Conservation (phyloP, 805 yeast species). For the Saitoella complicata region DNA sequence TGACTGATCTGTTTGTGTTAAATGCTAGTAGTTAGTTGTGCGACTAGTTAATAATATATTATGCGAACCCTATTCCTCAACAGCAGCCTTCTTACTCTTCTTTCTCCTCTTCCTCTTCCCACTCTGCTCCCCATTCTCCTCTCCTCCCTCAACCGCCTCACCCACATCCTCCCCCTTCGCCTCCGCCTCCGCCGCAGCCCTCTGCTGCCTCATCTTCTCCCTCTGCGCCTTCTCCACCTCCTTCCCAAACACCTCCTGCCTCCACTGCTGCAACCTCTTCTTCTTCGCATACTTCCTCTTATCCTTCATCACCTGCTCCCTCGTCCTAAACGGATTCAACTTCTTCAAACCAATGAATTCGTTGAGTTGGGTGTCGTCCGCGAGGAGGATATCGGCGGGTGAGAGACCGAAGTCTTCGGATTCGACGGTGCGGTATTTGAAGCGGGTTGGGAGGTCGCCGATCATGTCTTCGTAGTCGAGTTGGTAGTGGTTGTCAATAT, state of each 20-base stretch:
- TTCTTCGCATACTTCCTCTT: slow-evolving; percentile 70
- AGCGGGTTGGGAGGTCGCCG: slow-evolving; percentile 21
- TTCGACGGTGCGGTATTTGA: slow-evolving; percentile 84
- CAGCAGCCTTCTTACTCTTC: no score
- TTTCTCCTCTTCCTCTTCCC: no score
- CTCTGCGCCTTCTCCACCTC: slow-evolving; percentile 28
- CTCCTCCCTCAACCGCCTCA: no score
- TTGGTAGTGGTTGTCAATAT: slow-evolving; percentile 59
- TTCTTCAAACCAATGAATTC: slow-evolving; percentile 77
- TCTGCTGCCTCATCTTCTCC: slow-evolving; percentile 1
- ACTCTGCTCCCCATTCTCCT: no score
- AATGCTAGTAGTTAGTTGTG: no score
- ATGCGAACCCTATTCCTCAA: no score
- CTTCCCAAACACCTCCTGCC: slow-evolving; percentile 56
- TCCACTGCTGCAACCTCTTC: slow-evolving; percentile 76
- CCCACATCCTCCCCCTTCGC: no score
- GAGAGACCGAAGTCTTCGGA: slow-evolving; percentile 84
- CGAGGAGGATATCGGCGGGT: slow-evolving; percentile 72
- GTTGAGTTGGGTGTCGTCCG: slow-evolving; percentile 76
- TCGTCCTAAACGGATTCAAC: slow-evolving; percentile 80
- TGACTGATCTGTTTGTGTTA: no score
- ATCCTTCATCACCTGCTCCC: slow-evolving; percentile 57
- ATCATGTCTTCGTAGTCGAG: slow-evolving; percentile 32
- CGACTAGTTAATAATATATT: no score
- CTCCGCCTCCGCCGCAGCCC: no score